Percentiles rank a stretch among this genome's conserved stretches.
These are phyloP conservation scores for Psilocybe cubensis DNA, from an alignment of 768 basidiomycete species.

Conservation along the genomic window DNA sequence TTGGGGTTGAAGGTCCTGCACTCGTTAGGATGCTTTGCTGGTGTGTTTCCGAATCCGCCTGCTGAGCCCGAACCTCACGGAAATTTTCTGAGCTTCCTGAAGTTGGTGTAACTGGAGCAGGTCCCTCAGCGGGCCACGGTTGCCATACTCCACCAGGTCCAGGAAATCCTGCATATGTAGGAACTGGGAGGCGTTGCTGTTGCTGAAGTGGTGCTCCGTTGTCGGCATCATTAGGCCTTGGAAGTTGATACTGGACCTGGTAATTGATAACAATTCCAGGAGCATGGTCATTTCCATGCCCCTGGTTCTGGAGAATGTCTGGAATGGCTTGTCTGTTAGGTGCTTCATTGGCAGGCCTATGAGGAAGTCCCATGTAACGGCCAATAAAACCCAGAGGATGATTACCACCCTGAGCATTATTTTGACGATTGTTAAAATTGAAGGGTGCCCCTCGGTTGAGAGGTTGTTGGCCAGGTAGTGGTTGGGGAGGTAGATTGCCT, in stretches of 20 bases:
- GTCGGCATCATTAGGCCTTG: slow-evolving; percentile 33
- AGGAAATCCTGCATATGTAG: slow-evolving; percentile 62
- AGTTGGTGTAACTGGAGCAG: slow-evolving; percentile 3
- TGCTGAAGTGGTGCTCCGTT: slow-evolving; percentile 20
- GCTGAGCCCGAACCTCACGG: not conserved
- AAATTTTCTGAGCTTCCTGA: not conserved
- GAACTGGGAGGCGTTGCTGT: slow-evolving; percentile 42
- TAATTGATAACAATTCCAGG: slow-evolving; percentile 63
- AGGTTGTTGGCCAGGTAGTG: slow-evolving; percentile 33
- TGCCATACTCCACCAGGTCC: slow-evolving; percentile 72
- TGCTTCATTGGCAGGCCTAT: slow-evolving; percentile 39
- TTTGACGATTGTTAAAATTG: slow-evolving; percentile 33
- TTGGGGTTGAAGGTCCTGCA: not conserved
- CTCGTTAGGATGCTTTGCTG: not conserved
- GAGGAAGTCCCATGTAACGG: slow-evolving; percentile 58
- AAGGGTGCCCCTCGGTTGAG: slow-evolving; percentile 30
- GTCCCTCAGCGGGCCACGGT: slow-evolving; percentile 53
- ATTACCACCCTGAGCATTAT: slow-evolving; percentile 36
- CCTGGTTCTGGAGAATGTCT: slow-evolving; percentile 26
- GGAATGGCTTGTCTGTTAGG: slow-evolving; percentile 19
- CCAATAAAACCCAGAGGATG: slow-evolving; percentile 58
- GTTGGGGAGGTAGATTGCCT: slow-evolving; percentile 30
- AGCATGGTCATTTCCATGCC: slow-evolving; percentile 38
- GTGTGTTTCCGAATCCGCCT: not conserved
- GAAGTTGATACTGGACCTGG: slow-evolving; percentile 61